phyloP scores from a whole-genome alignment of 1,284 basidiomycete genomes.

The Pascua guehoae region DNA sequence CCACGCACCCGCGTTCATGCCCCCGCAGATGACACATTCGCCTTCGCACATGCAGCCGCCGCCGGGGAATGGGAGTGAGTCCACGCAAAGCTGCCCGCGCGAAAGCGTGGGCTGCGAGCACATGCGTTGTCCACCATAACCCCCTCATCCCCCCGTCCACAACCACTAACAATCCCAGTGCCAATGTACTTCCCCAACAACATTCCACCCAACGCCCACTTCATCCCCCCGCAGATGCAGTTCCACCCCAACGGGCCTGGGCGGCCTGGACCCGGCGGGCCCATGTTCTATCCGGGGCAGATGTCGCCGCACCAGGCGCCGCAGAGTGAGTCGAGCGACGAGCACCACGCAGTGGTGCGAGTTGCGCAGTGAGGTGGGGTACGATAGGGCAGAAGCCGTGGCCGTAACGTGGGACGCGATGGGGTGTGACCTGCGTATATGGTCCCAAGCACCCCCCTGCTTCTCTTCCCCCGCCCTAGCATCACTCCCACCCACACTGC shows the following conservation, averaged over 20 bases:
- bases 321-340: conserved; percentile 29
- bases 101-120: background rate
- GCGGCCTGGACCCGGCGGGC: conserved; percentile 13
- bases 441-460: too few relatives aligned
- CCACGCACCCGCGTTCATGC: conserved; percentile 24
- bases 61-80: conserved; percentile 34
- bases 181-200: conserved; percentile 18
- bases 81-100: background rate
- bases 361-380: too few relatives aligned
- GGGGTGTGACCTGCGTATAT: background rate
- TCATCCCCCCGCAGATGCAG: conserved; percentile 40
- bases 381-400: too few relatives aligned
- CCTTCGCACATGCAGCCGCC: conserved; percentile 28
- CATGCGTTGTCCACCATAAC: too few relatives aligned
- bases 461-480: background rate
- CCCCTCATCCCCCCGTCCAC: background rate
- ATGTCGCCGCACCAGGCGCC: conserved; percentile 40
- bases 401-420: too few relatives aligned
- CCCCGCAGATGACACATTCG: conserved; percentile 20
- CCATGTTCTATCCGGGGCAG: conserved; percentile 26
- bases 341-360: too few relatives aligned
- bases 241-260: conserved; percentile 27
- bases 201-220: conserved; percentile 31
- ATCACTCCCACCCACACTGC: background rate
- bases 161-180: conserved; percentile 6